Conservation (phyloP, 164 flowering plant genomes). For the Chimonanthus salicifolius region DNA sequence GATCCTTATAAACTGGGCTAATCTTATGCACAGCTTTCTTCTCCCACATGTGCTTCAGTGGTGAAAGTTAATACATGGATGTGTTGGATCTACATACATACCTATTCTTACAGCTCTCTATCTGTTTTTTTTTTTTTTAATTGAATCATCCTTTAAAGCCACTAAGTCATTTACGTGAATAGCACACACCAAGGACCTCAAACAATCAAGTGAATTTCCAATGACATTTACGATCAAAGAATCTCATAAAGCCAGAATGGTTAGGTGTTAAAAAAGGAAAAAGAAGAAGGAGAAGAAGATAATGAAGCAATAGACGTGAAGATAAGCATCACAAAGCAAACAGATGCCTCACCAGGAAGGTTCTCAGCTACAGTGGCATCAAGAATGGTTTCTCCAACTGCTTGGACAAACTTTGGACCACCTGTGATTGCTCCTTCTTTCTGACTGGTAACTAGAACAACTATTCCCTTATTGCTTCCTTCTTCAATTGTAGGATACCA, state of each 20-base stretch:
- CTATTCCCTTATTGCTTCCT: conserved; percentile 88
- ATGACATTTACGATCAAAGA: not conserved
- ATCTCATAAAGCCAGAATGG: not conserved
- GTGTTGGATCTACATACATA: too few species aligned
- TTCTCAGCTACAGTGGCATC: conserved; percentile 91
- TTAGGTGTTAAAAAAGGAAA: not conserved
- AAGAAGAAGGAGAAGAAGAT: not conserved
- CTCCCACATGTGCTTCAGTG: too few species aligned
- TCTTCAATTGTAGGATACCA: conserved; percentile 95
- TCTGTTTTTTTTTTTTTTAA: too few species aligned
- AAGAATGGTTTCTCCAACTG: conserved; percentile 82
- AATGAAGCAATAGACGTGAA: not conserved
- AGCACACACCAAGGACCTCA: not conserved
- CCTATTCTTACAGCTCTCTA: too few species aligned
- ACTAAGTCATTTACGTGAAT: too few species aligned
- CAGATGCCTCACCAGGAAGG: conserved; percentile 65
- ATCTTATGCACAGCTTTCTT: too few species aligned
- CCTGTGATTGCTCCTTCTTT: conserved; percentile 98
- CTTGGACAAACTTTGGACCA: conserved; percentile 84
- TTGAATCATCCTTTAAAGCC: too few species aligned
- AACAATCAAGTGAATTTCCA: not conserved
- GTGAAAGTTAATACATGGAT: too few species aligned
- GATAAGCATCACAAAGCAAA: not conserved
- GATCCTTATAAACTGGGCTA: too few species aligned
- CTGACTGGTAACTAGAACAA: conserved; percentile 90